A percentile compares a stretch with the other conserved stretches of the same genome.
phyloP scores from a whole-genome alignment of 257 asterid genomes.

The Anisodus tanguticus region DNA sequence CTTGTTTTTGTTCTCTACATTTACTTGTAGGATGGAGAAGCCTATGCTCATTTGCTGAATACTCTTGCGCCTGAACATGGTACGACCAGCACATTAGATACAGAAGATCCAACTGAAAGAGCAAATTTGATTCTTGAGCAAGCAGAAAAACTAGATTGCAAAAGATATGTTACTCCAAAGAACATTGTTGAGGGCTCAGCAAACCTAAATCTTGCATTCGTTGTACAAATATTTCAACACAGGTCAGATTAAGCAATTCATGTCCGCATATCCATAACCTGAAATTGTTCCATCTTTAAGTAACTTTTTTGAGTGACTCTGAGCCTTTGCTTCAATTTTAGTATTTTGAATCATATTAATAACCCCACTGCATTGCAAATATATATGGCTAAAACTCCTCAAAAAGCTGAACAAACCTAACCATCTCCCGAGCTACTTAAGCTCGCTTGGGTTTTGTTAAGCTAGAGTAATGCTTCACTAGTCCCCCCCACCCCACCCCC shows the following conservation, averaged over 20 bases:
- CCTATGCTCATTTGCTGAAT: slow-evolving; percentile 87
- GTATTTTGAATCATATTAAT: background rate
- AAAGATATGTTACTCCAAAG: slow-evolving; percentile 76
- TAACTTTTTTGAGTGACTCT: slow-evolving; percentile 44
- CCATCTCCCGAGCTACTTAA: background rate
- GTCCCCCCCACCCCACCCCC: background rate
- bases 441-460: background rate
- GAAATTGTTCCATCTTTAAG: background rate
- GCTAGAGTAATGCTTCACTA: background rate
- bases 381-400: background rate
- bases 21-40: slow-evolving; percentile 80
- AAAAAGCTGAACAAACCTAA: background rate
- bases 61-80: slow-evolving; percentile 91
- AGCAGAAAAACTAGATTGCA: slow-evolving; percentile 89
- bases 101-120: slow-evolving; percentile 82
- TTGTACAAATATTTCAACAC: slow-evolving; percentile 91
- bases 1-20: background rate
- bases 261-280: background rate
- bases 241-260: slow-evolving; percentile 56
- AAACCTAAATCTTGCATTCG: slow-evolving; percentile 88
- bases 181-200: slow-evolving; percentile 89
- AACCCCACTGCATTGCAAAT: background rate
- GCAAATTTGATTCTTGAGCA: slow-evolving; percentile 86
- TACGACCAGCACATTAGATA: slow-evolving; percentile 58
- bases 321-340: background rate